Base-by-base conservation (phyloP, 192 early-diverging fungal genomes). In the Gaertneriomyces semiglobifer region DNA sequence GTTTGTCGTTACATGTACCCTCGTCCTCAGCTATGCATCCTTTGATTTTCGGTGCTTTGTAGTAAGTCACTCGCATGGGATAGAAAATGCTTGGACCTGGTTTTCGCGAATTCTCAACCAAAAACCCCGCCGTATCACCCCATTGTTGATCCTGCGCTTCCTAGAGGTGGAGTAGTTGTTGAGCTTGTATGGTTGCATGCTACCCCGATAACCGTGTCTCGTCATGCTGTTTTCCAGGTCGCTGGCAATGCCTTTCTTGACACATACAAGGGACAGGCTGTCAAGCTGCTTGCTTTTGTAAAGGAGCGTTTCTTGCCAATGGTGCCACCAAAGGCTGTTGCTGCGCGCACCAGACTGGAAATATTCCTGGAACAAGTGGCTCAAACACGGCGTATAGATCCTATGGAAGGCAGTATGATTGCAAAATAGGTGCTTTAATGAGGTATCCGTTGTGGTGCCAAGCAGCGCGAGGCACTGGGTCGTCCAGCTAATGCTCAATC, bases 61-160 rank as follows among this genome's bases (percentile, higher is more conserved):
- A 73, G 75, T 72, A 5, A 77, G 81, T 0, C 50, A 73, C 19
- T 77, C 67, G 0, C 78, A 87, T 57, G 72, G 76, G 1, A 77
- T 92, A 6, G 67, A 78, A 0, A 63, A 88, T 39, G 88, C 72
- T 3, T 94, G 90, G 90, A 79, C 63, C 42, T 94, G 90, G 90
- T 62, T 91, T 16, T 79, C 88, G 0, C 66, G 88, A 9, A 82
- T 89, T 0, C 58, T 86, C 12, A 92, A 91, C 68, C 72, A 90
- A 69, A 79, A 79, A 40, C 86, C 86, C 12, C 77, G 85, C 9
- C 72, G 76, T 5, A 85, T 94, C 50, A 88, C 89, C 0, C 83
- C 90, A 1, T 58, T 78, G 18, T 57, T 93, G 4, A 63, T 93
- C 4, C 68, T 75, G 4, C 69, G 74, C 4, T 89, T 91, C 58